Conservation (phyloP, 805 yeast species). For the Yarrowia keelungensis region DNA sequence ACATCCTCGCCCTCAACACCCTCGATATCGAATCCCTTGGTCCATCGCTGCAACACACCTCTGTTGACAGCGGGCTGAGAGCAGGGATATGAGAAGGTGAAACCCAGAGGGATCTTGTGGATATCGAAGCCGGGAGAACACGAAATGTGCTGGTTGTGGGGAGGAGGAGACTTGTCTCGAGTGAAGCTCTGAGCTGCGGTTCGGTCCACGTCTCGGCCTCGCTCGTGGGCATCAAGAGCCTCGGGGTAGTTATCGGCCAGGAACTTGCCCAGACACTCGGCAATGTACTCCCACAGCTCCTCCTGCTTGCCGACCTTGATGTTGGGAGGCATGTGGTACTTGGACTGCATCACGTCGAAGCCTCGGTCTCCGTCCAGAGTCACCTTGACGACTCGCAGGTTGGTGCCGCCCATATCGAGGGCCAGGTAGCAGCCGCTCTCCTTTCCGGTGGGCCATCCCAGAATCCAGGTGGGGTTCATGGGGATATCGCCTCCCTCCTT, state of each 20-base stretch:
- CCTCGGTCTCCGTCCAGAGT: slow-evolving; percentile 81
- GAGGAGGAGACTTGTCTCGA: slow-evolving; percentile 31
- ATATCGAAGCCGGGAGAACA: slow-evolving; percentile 49
- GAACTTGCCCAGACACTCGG: slow-evolving; percentile 76
- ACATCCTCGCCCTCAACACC: slow-evolving; percentile 95
- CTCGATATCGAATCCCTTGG: slow-evolving; percentile 94
- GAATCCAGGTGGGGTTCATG: slow-evolving; percentile 97
- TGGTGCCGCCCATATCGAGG: slow-evolving; percentile 96
- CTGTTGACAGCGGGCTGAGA: slow-evolving; percentile 78
- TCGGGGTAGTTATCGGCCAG: slow-evolving; percentile 75
- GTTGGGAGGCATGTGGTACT: slow-evolving; percentile 76
- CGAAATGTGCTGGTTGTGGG: slow-evolving; percentile 36
- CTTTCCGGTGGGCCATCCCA: slow-evolving; percentile 89
- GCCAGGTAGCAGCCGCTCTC: slow-evolving; percentile 92
- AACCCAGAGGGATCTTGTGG: slow-evolving; percentile 77
- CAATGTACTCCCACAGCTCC: slow-evolving; percentile 85
- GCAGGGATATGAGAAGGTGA: slow-evolving; percentile 90
- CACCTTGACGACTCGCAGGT: slow-evolving; percentile 89
- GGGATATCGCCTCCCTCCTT: slow-evolving; percentile 83
- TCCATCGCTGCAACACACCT: slow-evolving; percentile 94
- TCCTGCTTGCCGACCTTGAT: slow-evolving; percentile 83
- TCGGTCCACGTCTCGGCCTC: slow-evolving; percentile 34
- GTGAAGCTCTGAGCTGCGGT: slow-evolving; percentile 17
- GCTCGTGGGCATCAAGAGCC: slow-evolving; percentile 7
- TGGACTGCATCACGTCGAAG: slow-evolving; percentile 86